These are phyloP conservation scores for Penicillium sp. DNA, from an alignment of 2,329 filamentous ascomycete genomes.

Conservation along the genomic window DNA sequence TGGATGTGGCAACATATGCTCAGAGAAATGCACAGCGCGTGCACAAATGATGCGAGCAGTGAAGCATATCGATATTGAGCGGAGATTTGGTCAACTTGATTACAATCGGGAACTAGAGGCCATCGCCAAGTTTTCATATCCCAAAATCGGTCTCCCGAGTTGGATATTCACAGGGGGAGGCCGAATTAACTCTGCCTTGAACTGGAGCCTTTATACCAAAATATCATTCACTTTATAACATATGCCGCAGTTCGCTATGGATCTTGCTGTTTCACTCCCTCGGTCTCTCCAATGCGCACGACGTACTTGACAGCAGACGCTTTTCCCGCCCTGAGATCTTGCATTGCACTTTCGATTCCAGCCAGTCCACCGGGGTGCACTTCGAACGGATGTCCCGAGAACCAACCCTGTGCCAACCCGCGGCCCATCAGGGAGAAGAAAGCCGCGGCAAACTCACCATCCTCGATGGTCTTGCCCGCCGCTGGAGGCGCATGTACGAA, in stretches of 20 bases:
- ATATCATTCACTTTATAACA: no score
- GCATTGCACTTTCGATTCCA: slow-evolving; percentile 54
- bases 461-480: slow-evolving; percentile 23
- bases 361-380: slow-evolving; percentile 53
- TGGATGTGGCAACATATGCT: neutral
- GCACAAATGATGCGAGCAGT: slow-evolving; percentile 1
- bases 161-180: no score
- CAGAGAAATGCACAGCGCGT: neutral
- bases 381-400: slow-evolving; percentile 51
- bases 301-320: slow-evolving; percentile 65
- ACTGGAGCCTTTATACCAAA: no score
- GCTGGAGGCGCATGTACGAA: slow-evolving; percentile 23
- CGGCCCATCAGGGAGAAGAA: slow-evolving; percentile 47
- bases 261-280: slow-evolving; percentile 16
- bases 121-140: slow-evolving; percentile 14
- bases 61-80: slow-evolving; percentile 6
- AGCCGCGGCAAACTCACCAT: slow-evolving; percentile 47
- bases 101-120: slow-evolving; percentile 7
- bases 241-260: no score
- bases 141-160: slow-evolving; percentile 6
- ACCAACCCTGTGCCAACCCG: slow-evolving; percentile 50
- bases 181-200: no score
- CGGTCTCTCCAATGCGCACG: slow-evolving; percentile 54
- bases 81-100: no score
- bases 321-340: slow-evolving; percentile 57